Percentiles rank a stretch among this genome's conserved stretches.
Evolutionary conservation across 1,284 basidiomycete species (phyloP).

Genomic region (Volvariella volvacea): DNA sequence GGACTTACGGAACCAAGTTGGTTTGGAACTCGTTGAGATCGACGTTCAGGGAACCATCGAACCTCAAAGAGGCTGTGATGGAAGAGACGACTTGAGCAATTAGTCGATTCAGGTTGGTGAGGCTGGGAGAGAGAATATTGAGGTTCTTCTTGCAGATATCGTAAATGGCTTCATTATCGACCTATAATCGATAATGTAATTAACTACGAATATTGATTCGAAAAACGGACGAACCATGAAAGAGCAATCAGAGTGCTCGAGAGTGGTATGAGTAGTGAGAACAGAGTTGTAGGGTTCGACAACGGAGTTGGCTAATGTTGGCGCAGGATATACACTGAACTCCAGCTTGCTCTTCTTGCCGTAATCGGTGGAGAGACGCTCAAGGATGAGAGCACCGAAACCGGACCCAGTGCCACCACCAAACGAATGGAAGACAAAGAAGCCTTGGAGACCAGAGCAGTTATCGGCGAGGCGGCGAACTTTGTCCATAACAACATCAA

Average conservation of each 20-base stretch:
- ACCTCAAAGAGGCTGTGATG: constrained; percentile 94
- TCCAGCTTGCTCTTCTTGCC: constrained; percentile 99
- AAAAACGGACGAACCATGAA: constrained; percentile 69
- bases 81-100: constrained; percentile 99
- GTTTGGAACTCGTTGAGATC: constrained; percentile 99
- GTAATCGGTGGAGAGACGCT: constrained; percentile 96
- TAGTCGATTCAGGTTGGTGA: constrained; percentile 93
- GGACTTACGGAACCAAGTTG: constrained; percentile 86
- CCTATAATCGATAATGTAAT: constrained; percentile 29
- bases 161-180: constrained; percentile 97
- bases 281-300: constrained; percentile 99
- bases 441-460: constrained; percentile 97
- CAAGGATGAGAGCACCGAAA: constrained; percentile 95
- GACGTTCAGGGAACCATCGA: constrained; percentile 97
- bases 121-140: constrained; percentile 81
- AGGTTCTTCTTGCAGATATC: constrained; percentile 99
- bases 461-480: constrained; percentile 96
- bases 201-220: constrained; percentile 6
- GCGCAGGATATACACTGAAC: constrained; percentile 97
- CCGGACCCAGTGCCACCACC: constrained; percentile 99
- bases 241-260: constrained; percentile 99
- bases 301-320: constrained; percentile 92
- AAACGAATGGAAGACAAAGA: constrained; percentile 99
- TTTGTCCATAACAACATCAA: constrained; percentile 91
- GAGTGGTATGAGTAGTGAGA: constrained; percentile 96